Evolutionary conservation across 2,329 filamentous ascomycete genomes (phyloP), one percentile per base, ranked within the genome.

Genomic region (Aureobasidium zeae): DNA sequence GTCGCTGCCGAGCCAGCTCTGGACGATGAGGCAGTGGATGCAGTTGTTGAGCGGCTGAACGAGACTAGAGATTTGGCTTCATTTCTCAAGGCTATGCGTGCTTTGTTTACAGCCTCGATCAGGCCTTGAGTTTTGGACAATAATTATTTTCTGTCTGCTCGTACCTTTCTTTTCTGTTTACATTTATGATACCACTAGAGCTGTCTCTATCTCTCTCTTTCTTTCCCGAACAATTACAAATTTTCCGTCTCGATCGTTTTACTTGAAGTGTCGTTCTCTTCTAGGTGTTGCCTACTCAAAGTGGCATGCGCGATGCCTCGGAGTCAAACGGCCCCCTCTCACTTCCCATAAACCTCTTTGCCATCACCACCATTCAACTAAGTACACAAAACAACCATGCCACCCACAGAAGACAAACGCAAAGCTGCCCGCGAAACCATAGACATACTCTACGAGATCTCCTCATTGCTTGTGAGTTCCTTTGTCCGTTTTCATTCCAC

Each of bases 71-170:
- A 88, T 59, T 59, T 93, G 56, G 76, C 74, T 4, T 68, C 73
- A 29, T 71, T 91, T 58, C 64, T 91, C 47, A 91, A 89, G 67
- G 82, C 81, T 2, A 91, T 93, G 83, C 72, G 85, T 52, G 79
- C 83, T 62, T 58, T 89, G 46, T 89, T 91, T 65, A 66, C 72
- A 3, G 71, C 74, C 42, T 68, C 65, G 7, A 60, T 76, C 60
- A 76, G 74, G 22, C 39, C 38, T 12, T 48, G 47, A 50, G n/a
- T n/a, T n/a, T n/a, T 46, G 20, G 19, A 51, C 69, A 11, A 29
- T n/a, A 6, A 24, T n/a, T n/a, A 5, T 13, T 2, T 34, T 10
- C 3, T 21, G 15, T 33, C 9, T 16, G 29, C 13, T 16, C 13
- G 29, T 7, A 5, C 1, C 1, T 29, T 28, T 7, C 8, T 35